Conservation (phyloP, 2,329 filamentous ascomycete genomes). For the Trichoderma oligosporum region DNA sequence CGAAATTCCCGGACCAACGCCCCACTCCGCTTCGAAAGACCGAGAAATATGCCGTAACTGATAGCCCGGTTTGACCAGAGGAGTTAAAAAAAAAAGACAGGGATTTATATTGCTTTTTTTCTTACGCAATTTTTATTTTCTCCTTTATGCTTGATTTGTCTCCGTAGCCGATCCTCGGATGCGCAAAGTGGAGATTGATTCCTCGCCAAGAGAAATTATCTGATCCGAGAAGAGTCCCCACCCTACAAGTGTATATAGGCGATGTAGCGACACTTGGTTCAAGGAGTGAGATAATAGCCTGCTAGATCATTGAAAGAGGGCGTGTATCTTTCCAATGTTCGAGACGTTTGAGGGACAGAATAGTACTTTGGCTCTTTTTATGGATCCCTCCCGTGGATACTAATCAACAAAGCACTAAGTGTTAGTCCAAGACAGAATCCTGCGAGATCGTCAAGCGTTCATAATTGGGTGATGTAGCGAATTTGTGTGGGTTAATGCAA, state of each 20-base stretch:
- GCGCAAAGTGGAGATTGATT: not conserved
- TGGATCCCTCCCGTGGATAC: slow-evolving; percentile 5
- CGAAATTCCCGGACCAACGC: slow-evolving; percentile 6
- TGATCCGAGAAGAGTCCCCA: slow-evolving; percentile 32
- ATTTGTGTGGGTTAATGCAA: not conserved
- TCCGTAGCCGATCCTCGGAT: slow-evolving; percentile 13
- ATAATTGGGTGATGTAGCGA: not conserved
- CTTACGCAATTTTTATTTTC: not conserved
- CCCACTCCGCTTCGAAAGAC: slow-evolving; percentile 19
- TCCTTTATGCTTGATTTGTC: not conserved
- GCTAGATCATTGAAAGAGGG: not conserved
- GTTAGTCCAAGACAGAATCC: not conserved
- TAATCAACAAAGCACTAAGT: not conserved
- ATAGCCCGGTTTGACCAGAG: not conserved
- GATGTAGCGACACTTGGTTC: slow-evolving; percentile 17
- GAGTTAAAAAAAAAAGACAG: not conserved
- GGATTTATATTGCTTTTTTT: slow-evolving; percentile 4
- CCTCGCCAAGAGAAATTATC: slow-evolving; percentile 33
- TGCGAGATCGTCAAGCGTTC: not conserved
- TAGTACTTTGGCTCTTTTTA: not conserved
- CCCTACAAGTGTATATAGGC: not conserved
- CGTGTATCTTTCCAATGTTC: not conserved
- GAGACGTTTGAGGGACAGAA: slow-evolving; percentile 1
- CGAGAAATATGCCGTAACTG: slow-evolving; percentile 19
- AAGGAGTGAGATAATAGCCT: not conserved